These are phyloP conservation scores for Capronia americana DNA, from an alignment of 2,329 filamentous ascomycete species.

Conservation along the genomic window DNA sequence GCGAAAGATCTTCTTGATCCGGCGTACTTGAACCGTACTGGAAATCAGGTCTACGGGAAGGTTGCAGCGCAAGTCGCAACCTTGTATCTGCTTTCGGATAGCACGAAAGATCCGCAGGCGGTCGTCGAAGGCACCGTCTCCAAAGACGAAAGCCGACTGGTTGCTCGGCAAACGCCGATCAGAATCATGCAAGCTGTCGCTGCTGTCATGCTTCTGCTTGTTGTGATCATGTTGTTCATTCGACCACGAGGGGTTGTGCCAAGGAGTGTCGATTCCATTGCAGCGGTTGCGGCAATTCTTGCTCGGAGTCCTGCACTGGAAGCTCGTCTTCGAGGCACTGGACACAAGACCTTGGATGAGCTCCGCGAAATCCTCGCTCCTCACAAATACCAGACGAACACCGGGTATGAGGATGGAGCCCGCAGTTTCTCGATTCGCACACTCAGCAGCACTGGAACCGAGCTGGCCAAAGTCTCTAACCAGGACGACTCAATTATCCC, in stretches of 20 bases:
- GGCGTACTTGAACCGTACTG: slow-evolving; percentile 22
- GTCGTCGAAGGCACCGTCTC: slow-evolving; percentile 26
- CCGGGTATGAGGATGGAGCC: slow-evolving; percentile 21
- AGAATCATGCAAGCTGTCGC: slow-evolving; percentile 31
- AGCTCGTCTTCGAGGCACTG: slow-evolving; percentile 23
- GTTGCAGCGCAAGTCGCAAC: slow-evolving; percentile 31
- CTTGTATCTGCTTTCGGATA: slow-evolving; percentile 28
- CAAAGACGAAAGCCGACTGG: slow-evolving; percentile 23
- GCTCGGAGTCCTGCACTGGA: slow-evolving; percentile 32
- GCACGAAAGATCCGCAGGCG: background rate
- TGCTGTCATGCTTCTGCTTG: slow-evolving; percentile 26
- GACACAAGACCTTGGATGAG: slow-evolving; percentile 26
- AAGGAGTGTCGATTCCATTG: slow-evolving; percentile 32
- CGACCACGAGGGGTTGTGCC: slow-evolving; percentile 31
- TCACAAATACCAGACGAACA: slow-evolving; percentile 24
- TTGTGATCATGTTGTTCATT: slow-evolving; percentile 26
- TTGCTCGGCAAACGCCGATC: slow-evolving; percentile 24
- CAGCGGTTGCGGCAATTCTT: slow-evolving; percentile 32
- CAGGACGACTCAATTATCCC: slow-evolving; percentile 1
- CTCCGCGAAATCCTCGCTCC: slow-evolving; percentile 19
- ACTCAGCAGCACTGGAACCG: slow-evolving; percentile 6
- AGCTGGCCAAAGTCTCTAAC: background rate
- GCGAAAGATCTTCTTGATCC: slow-evolving; percentile 26
- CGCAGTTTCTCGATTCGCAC: slow-evolving; percentile 30
- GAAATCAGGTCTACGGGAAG: slow-evolving; percentile 18